Conservation (phyloP, 2,329 filamentous ascomycete genomes). For the Monascus ruber region DNA sequence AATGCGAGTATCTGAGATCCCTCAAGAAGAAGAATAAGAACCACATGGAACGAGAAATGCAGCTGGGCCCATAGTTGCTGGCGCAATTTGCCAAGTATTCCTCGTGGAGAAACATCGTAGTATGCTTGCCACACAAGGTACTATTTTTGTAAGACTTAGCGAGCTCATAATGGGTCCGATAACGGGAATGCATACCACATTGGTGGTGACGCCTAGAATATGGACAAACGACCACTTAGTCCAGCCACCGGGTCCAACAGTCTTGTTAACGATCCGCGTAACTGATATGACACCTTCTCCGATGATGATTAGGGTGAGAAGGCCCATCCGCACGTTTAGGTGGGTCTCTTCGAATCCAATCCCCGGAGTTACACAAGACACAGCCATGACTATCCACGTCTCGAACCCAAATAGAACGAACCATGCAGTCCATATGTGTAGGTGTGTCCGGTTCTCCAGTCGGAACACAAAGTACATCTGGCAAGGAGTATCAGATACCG, state of each 20-base stretch:
- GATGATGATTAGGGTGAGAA: constrained; percentile 55
- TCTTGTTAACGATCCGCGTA: constrained; percentile 44
- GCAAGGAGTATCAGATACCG: background rate
- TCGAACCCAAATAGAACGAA: constrained; percentile 46
- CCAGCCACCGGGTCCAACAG: constrained; percentile 28
- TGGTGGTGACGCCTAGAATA: constrained; percentile 26
- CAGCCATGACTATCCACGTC: constrained; percentile 38
- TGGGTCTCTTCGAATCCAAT: constrained; percentile 53
- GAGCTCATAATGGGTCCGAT: background rate
- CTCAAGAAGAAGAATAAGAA: constrained; percentile 53
- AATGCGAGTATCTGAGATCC: constrained; percentile 48
- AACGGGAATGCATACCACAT: constrained; percentile 20
- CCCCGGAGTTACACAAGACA: constrained; percentile 45
- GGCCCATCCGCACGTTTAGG: constrained; percentile 51
- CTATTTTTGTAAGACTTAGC: constrained; percentile 8
- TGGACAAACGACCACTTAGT: constrained; percentile 29
- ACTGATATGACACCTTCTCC: constrained; percentile 56
- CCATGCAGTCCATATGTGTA: constrained; percentile 39
- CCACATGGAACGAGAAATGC: constrained; percentile 54
- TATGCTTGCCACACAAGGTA: constrained; percentile 54
- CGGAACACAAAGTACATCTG: constrained; percentile 26
- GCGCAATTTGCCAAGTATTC: constrained; percentile 41
- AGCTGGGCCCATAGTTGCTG: constrained; percentile 43
- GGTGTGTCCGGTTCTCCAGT: constrained; percentile 7
- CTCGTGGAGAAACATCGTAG: constrained; percentile 44